Evolutionary conservation across 495 filamentous ascomycete species (phyloP).

Genomic region (Daldinia bambusicola): DNA sequence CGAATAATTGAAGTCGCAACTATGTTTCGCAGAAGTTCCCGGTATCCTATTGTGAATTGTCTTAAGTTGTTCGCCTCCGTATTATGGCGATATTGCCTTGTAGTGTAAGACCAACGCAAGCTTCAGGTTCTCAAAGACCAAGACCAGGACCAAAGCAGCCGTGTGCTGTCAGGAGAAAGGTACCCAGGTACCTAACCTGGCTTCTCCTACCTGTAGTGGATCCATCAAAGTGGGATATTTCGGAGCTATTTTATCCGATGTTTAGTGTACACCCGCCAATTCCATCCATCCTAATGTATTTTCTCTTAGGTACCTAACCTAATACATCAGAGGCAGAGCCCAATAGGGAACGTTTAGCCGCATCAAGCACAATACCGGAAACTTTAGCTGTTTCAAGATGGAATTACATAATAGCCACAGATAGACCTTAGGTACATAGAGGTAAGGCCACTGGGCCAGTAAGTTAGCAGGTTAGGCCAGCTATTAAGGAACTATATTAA

Average conservation of each 20-base stretch:
- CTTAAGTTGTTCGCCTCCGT: conserved; percentile 1
- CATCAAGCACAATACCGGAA: neutral
- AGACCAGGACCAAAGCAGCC: conserved; percentile 5
- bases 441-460: too few relatives aligned
- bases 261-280: too few relatives aligned
- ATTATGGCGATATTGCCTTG: conserved; percentile 10
- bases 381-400: neutral
- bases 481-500: too few relatives aligned
- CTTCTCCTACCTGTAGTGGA: neutral
- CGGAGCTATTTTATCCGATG: conserved; percentile 1
- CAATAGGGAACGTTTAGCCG: too few relatives aligned
- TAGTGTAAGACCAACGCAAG: conserved; percentile 8
- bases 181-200: conserved; percentile 13
- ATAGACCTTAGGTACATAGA: neutral
- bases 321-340: too few relatives aligned
- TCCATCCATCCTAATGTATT: too few relatives aligned
- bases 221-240: neutral
- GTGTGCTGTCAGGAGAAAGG: conserved; percentile 6
- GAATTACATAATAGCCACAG: neutral
- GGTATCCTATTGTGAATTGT: neutral
- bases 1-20: conserved; percentile 1
- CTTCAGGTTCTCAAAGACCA: conserved; percentile 11
- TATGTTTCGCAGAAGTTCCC: conserved; percentile 1
- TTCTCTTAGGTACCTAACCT: too few relatives aligned
- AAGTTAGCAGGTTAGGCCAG: neutral